Evolutionary conservation across 2,329 filamentous ascomycete genomes (phyloP).

Genomic region (Colletotrichum incanum): DNA sequence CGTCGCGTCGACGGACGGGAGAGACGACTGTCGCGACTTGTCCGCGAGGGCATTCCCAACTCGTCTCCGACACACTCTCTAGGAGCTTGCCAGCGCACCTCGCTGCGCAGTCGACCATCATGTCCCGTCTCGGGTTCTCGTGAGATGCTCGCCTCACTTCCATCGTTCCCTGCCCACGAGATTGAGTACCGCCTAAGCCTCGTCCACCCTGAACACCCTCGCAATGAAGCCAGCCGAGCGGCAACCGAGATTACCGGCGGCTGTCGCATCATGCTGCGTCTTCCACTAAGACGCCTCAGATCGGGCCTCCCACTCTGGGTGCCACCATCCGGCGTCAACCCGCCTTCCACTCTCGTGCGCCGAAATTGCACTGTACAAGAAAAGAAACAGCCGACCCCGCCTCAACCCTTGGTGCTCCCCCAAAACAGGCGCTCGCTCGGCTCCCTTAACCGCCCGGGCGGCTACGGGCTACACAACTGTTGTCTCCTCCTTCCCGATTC

Average conservation of each 20-base stretch:
- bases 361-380: slow-evolving; percentile 16
- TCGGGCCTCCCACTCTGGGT: slow-evolving; percentile 10
- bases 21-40: slow-evolving; percentile 23
- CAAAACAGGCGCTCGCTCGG: slow-evolving; percentile 32
- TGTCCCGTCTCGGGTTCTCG: not conserved
- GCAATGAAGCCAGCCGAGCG: slow-evolving; percentile 25
- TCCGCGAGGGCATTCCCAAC: slow-evolving; percentile 44
- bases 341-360: not conserved
- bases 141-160: slow-evolving; percentile 27
- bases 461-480: slow-evolving; percentile 21
- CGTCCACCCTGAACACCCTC: slow-evolving; percentile 1
- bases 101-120: slow-evolving; percentile 11
- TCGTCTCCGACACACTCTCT: not conserved
- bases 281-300: slow-evolving; percentile 15
- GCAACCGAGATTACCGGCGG: slow-evolving; percentile 37
- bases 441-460: slow-evolving; percentile 43
- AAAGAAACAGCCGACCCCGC: slow-evolving; percentile 17
- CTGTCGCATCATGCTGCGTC: slow-evolving; percentile 32
- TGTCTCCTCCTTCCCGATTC: slow-evolving; percentile 14
- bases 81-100: slow-evolving; percentile 28
- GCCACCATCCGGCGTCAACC: slow-evolving; percentile 18
- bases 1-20: slow-evolving; percentile 10
- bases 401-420: not conserved
- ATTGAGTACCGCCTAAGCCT: not conserved
- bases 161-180: not conserved